Base-by-base conservation (phyloP, 1,284 basidiomycete genomes). In the Ganoderma boninense region DNA sequence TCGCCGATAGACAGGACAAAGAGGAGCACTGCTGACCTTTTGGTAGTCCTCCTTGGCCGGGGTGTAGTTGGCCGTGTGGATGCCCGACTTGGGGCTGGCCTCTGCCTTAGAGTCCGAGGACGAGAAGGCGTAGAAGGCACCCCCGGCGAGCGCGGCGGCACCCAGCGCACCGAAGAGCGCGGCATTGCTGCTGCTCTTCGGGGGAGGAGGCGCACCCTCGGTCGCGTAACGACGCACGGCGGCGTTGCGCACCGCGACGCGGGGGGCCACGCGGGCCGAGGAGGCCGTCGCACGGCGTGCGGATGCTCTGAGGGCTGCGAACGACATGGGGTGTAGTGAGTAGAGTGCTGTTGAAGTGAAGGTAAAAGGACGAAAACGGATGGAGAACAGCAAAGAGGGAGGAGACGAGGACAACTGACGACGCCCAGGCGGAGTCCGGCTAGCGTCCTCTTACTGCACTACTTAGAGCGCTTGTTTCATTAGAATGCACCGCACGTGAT, bases 21-120 rank as follows among this genome's bases (percentile, higher is more conserved):
- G 62, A 23, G 56, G 23, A 52, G 2, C 20, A 63, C 77, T n/a
- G 62, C 77, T n/a, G 52, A 91, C 92, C 89, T 97, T 95, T 81
- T 95, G 92, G 80, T 96, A 97, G 80, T 97, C 95, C 64, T 89
- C 91, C 83, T 92, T 89, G 46, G 87, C 86, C 26, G 93, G 93
- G 8, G 86, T 84, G 78, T 92, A 92, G 74, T 90, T 89, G 65
- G 85, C 81, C 49, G 84, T 88, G 70, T 92, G 91, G 2, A 83
- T 81, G 57, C 86, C 89, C 40, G 89, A 88, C 79, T 90, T 92
- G 63, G 88, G 87, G 23, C 80, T 83, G 32, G 87, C 83, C 77
- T 86, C 83, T 75, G 86, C 86, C 40, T 84, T 84, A 35, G 85
- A 79, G 69, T 89, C 87, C 4, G 81, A 80, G 54, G 71, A 65